A percentile compares a stretch with the other conserved stretches of the same genome.
These are phyloP conservation scores for Sporothrix protearum DNA, from an alignment of 2,329 filamentous ascomycete genomes.

Conservation along the genomic window DNA sequence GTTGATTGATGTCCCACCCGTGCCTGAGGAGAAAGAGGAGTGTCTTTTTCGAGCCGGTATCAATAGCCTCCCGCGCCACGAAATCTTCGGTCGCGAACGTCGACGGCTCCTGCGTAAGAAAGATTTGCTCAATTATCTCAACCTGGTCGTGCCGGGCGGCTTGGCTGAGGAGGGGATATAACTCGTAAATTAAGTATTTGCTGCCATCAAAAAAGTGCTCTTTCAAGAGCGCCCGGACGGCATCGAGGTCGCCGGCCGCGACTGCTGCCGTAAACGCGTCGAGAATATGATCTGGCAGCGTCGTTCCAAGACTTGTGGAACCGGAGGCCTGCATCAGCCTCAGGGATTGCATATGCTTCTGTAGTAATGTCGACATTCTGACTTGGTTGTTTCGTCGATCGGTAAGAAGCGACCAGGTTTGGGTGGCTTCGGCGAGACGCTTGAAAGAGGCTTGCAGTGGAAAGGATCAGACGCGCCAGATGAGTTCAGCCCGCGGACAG, in stretches of 20 bases:
- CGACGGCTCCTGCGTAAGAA: neutral
- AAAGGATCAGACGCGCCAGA: too few species aligned
- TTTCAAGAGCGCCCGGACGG: constrained; percentile 10
- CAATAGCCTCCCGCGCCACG: constrained; percentile 16
- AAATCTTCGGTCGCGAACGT: neutral
- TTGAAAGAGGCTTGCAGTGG: too few species aligned
- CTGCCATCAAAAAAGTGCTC: constrained; percentile 11
- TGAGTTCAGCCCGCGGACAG: too few species aligned
- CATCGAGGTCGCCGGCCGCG: constrained; percentile 11
- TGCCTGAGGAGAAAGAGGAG: constrained; percentile 15
- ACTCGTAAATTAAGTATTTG: constrained; percentile 10
- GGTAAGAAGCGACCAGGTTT: too few species aligned
- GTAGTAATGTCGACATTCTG: neutral
- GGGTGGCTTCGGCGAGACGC: too few species aligned
- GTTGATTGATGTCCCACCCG: constrained; percentile 13
- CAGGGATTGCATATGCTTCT: neutral
- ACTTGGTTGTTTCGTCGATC: too few species aligned
- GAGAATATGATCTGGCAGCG: neutral
- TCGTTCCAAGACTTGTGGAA: neutral
- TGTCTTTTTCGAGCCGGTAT: neutral
- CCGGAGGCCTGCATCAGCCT: neutral
- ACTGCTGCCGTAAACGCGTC: constrained; percentile 7
- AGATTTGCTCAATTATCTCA: neutral
- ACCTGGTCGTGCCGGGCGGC: neutral
- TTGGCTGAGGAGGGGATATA: neutral